These are phyloP conservation scores for Schizochytrium sp. DNA, from an alignment of 108 stramenopile genomes.

Conservation along the genomic window DNA sequence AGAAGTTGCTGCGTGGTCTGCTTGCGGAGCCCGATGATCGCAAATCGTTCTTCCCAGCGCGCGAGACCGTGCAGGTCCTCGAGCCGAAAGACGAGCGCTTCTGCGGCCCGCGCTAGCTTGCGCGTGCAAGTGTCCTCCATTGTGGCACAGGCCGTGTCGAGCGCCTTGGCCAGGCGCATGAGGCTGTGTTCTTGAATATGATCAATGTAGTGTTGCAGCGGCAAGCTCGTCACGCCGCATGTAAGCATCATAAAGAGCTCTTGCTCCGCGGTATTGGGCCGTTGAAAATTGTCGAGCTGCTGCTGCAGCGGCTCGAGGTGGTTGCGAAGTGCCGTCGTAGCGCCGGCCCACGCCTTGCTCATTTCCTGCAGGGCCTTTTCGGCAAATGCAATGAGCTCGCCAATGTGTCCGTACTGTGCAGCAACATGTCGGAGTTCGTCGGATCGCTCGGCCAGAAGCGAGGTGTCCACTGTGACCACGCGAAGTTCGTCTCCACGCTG, in stretches of 20 bases:
- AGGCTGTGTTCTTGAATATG: neutral
- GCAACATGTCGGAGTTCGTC: neutral
- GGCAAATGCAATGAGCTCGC: neutral
- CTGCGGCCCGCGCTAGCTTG: neutral
- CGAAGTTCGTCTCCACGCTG: neutral
- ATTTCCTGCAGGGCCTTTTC: neutral
- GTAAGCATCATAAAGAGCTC: constrained; percentile 19
- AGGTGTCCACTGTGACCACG: neutral
- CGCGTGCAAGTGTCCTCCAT: neutral
- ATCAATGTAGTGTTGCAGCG: neutral
- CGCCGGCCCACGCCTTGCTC: neutral
- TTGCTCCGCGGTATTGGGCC: neutral
- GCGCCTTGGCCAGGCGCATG: neutral
- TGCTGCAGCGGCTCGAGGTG: constrained; percentile 7
- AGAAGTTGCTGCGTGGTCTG: neutral
- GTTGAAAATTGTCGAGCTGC: neutral
- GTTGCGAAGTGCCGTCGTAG: neutral
- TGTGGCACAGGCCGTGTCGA: neutral
- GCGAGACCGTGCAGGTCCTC: neutral
- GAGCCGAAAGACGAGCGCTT: neutral
- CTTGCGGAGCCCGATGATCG: neutral
- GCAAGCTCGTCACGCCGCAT: neutral
- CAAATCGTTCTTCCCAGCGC: neutral
- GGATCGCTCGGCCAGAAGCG: neutral
- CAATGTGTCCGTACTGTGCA: constrained; percentile 2